phyloP scores from a whole-genome alignment of 2,329 filamentous ascomycete genomes.

The Paracoccidioides lutzii region DNA sequence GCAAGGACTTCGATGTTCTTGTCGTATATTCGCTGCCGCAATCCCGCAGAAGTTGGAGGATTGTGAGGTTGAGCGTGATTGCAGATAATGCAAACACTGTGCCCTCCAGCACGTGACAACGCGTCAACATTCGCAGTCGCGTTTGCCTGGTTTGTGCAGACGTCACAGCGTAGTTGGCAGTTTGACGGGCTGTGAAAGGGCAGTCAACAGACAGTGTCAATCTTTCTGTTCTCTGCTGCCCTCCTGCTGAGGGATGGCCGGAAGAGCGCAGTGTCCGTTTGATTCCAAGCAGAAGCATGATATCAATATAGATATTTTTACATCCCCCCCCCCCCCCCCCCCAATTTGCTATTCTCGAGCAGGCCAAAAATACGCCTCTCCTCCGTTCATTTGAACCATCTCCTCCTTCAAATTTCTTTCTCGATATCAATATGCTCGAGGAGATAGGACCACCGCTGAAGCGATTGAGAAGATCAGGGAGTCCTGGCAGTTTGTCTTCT shows the following conservation, averaged over 20 bases:
- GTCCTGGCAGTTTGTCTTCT: conserved; percentile 5
- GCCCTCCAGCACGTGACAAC: conserved; percentile 5
- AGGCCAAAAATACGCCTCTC: neutral
- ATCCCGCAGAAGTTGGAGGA: neutral
- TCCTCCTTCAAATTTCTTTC: neutral
- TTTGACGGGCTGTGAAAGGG: too few relatives aligned
- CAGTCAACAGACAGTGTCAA: too few relatives aligned
- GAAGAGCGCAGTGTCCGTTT: too few relatives aligned
- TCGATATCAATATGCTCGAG: neutral
- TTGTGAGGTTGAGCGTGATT: neutral
- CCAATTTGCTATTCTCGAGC: too few relatives aligned
- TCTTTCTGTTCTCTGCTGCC: too few relatives aligned
- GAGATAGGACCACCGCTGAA: conserved; percentile 12
- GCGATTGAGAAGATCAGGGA: conserved; percentile 18
- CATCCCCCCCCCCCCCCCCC: too few relatives aligned
- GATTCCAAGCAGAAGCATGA: too few relatives aligned
- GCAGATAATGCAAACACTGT: conserved; percentile 12
- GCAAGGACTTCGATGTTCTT: neutral
- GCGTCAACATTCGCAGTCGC: neutral
- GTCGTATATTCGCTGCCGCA: neutral
- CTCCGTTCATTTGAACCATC: neutral
- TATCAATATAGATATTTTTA: too few relatives aligned
- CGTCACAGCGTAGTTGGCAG: too few relatives aligned
- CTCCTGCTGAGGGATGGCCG: too few relatives aligned
- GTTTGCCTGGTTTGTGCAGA: neutral